Conservation (phyloP, 192 early-diverging fungal genomes). For the Coemansia sp. region DNA sequence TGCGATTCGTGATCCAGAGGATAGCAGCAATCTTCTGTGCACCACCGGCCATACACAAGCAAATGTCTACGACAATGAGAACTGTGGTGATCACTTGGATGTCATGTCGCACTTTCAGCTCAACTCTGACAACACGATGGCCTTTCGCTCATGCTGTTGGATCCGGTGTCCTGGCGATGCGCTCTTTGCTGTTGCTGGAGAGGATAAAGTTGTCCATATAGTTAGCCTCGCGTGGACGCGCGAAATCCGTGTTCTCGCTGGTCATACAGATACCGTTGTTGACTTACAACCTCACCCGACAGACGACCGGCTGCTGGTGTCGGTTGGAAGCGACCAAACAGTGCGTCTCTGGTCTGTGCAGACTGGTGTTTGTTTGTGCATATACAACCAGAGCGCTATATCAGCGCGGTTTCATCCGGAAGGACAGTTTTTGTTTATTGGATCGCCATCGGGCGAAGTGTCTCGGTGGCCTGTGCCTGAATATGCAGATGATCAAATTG, state of each 20-base stretch:
- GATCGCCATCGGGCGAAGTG: constrained; percentile 54
- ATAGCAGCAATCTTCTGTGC: constrained; percentile 74
- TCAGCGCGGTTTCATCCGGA: constrained; percentile 70
- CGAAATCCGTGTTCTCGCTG: constrained; percentile 62
- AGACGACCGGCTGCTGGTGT: constrained; percentile 65
- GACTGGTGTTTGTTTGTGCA: constrained; percentile 59
- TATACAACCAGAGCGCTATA: constrained; percentile 62
- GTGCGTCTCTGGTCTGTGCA: constrained; percentile 79
- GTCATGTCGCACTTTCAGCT: constrained; percentile 89
- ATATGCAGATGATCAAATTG: constrained; percentile 18
- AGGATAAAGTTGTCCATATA: constrained; percentile 65
- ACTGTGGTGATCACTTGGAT: constrained; percentile 90
- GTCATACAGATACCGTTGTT: constrained; percentile 60
- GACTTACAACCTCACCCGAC: constrained; percentile 75
- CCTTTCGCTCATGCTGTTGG: constrained; percentile 74
- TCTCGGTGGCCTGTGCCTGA: constrained; percentile 59
- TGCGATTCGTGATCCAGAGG: constrained; percentile 61
- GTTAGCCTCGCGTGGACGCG: constrained; percentile 72
- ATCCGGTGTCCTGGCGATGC: constrained; percentile 67
- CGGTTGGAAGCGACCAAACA: constrained; percentile 70
- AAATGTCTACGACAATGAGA: constrained; percentile 90
- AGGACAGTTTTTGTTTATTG: constrained; percentile 61
- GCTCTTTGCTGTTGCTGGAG: constrained; percentile 68
- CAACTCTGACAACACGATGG: constrained; percentile 15
- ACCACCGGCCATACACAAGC: constrained; percentile 72